These are phyloP conservation scores for Rhododendron simsii DNA, from an alignment of 148 eudicot species.

Conservation along the genomic window DNA sequence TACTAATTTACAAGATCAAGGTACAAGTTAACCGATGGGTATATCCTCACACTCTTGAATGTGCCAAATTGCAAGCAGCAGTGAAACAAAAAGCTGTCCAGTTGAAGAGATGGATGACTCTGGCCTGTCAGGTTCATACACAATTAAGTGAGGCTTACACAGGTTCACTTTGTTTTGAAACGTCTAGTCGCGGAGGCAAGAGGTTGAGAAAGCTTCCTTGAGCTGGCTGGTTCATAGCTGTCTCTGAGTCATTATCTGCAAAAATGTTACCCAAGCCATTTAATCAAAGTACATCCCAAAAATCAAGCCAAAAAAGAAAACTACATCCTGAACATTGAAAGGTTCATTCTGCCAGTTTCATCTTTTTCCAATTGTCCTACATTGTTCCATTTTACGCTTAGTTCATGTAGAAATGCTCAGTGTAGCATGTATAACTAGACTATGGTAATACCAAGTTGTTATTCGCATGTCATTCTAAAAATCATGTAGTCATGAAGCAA, in stretches of 20 bases:
- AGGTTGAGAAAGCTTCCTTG: slow-evolving; percentile 82
- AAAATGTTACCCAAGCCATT: background rate
- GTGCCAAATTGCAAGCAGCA: slow-evolving; percentile 15
- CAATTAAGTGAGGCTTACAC: slow-evolving; percentile 14
- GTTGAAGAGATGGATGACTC: slow-evolving; percentile 8
- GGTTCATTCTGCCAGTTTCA: background rate
- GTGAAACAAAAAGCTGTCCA: slow-evolving; percentile 13
- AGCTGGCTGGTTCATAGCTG: slow-evolving; percentile 39
- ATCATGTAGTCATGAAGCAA: background rate
- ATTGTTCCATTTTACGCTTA: background rate
- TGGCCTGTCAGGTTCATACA: background rate
- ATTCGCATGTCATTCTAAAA: background rate
- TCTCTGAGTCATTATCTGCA: slow-evolving; percentile 60
- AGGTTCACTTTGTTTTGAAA: slow-evolving; percentile 35
- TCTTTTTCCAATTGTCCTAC: background rate
- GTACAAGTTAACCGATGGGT: slow-evolving; percentile 12
- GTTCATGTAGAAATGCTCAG: background rate
- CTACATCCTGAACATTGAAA: background rate
- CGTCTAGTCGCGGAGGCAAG: slow-evolving; percentile 58
- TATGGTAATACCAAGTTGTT: background rate
- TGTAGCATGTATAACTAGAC: background rate
- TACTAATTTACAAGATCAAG: slow-evolving; percentile 33
- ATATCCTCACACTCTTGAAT: background rate
- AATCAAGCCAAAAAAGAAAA: background rate
- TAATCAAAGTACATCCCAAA: background rate